Conservation (phyloP, 192 early-diverging fungal species). For the Umbelopsis sp. region DNA sequence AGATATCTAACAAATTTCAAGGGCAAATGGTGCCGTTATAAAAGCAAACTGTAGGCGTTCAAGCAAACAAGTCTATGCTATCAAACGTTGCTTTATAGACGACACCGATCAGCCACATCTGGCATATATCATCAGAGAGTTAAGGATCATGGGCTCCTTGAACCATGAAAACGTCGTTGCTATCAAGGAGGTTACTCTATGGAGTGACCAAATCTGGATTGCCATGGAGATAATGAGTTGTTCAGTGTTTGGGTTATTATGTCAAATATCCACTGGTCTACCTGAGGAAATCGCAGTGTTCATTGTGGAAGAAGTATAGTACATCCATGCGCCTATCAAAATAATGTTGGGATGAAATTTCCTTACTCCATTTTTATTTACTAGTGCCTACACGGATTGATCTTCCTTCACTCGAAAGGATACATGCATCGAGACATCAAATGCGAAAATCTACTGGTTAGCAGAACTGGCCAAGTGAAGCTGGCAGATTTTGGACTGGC, state of each 20-base stretch:
- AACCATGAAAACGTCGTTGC: constrained; percentile 36
- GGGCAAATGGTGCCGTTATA: constrained; percentile 41
- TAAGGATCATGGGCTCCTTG: constrained; percentile 42
- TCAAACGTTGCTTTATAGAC: constrained; percentile 44
- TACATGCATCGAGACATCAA: constrained; percentile 89
- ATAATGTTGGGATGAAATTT: not conserved
- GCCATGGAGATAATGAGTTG: constrained; percentile 44
- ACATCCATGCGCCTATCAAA: not conserved
- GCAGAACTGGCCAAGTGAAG: constrained; percentile 66
- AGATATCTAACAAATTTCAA: not conserved
- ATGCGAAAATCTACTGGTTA: constrained; percentile 71
- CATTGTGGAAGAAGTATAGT: constrained; percentile 36
- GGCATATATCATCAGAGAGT: constrained; percentile 38
- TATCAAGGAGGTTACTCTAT: constrained; percentile 36
- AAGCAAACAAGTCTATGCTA: constrained; percentile 31
- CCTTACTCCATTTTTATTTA: not conserved
- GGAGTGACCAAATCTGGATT: constrained; percentile 46
- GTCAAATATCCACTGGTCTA: constrained; percentile 37
- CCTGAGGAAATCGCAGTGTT: constrained; percentile 38
- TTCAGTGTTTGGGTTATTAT: constrained; percentile 40
- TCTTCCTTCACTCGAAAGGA: constrained; percentile 44
- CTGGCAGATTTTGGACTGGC: constrained; percentile 94
- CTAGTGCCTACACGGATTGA: constrained; percentile 39
- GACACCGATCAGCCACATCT: constrained; percentile 41
- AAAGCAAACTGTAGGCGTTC: constrained; percentile 25